Evolutionary conservation across 2,329 filamentous ascomycete genomes (phyloP), one percentile per base, ranked within the genome.

Genomic region (Calonectria fujianensis): DNA sequence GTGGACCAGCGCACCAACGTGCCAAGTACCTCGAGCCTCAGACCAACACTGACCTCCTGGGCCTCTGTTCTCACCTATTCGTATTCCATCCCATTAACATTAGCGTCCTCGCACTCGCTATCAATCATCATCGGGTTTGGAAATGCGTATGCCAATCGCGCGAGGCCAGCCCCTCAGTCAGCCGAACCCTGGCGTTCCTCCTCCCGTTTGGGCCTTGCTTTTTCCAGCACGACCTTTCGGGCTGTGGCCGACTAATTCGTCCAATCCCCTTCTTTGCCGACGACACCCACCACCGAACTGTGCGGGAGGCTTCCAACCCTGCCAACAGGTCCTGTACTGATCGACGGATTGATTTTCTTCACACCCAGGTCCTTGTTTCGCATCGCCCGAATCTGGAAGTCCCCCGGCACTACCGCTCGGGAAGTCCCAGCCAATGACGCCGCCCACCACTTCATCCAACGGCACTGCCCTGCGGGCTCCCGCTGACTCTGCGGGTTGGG

Each of bases 321-420:
- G 41, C 27, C 61, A 31, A 10, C 65, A 59, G 59, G 67, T 72
- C 50, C 73, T 78, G 71, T 65, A 74, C 68, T 72, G 80, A 81
- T 81, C 80, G 80, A 80, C 80, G 70, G 79, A 77, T 80, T 77
- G 79, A 77, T 80, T 77, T 74, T 77, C 75, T 73, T 79, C 76
- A 79, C 66, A 75, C 73, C 74, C 73, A 72, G 76, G 79, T 78
- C 80, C 78, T 76, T 80, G 78, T 76, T 75, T 76, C 70, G 64
- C 70, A 76, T 74, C 69, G 67, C 77, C 74, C 74, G 72, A 54
- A 81, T 81, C 79, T 77, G 79, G 79, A 81, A 80, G 63, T 74
- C 57, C 75, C 80, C 78, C 77, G 67, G 74, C 75, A 78, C 66
- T 76, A 74, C 61, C 61, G 57, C 39, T 51, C 45, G 61, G 54